phyloP scores from a whole-genome alignment of 805 yeast species.

The Cyberlindnera petersonii region DNA sequence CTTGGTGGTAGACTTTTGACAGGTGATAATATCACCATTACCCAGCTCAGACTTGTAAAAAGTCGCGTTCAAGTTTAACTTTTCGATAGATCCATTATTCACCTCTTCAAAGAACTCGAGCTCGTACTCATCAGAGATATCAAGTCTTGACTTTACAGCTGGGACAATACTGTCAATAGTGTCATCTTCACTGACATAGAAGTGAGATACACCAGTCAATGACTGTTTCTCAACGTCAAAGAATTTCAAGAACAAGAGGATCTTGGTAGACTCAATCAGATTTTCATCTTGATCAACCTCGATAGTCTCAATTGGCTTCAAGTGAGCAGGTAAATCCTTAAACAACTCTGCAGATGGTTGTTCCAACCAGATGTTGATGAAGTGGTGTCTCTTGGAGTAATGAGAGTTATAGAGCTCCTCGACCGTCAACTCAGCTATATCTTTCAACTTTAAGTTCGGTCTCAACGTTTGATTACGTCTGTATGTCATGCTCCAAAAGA shows the following conservation, averaged over 20 bases:
- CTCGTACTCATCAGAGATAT: conserved; percentile 31
- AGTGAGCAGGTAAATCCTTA: conserved; percentile 4
- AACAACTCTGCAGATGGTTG: conserved; percentile 38
- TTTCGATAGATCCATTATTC: conserved; percentile 48
- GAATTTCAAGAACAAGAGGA: conserved; percentile 52
- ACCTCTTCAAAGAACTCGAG: conserved; percentile 57
- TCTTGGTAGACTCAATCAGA: conserved; percentile 25
- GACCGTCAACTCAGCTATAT: conserved; percentile 37
- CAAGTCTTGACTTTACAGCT: conserved; percentile 39
- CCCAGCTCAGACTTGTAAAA: conserved; percentile 56
- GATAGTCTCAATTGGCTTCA: conserved; percentile 7
- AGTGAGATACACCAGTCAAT: conserved; percentile 64
- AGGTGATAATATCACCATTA: conserved; percentile 61
- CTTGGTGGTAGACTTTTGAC: conserved; percentile 25
- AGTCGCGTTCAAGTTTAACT: conserved; percentile 32
- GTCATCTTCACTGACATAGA: conserved; percentile 46
- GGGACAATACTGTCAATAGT: conserved; percentile 39
- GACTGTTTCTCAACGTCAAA: conserved; percentile 56
- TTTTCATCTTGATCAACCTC: conserved; percentile 18
- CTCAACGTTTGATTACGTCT: conserved; percentile 64
- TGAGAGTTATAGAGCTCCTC: conserved; percentile 47
- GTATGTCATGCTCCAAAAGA: conserved; percentile 62
- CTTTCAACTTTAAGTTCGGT: conserved; percentile 42
- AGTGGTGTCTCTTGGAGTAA: conserved; percentile 44
- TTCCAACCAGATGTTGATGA: conserved; percentile 62